Base-by-base conservation (phyloP, 805 yeast species). In the Candida parachauliodes region DNA sequence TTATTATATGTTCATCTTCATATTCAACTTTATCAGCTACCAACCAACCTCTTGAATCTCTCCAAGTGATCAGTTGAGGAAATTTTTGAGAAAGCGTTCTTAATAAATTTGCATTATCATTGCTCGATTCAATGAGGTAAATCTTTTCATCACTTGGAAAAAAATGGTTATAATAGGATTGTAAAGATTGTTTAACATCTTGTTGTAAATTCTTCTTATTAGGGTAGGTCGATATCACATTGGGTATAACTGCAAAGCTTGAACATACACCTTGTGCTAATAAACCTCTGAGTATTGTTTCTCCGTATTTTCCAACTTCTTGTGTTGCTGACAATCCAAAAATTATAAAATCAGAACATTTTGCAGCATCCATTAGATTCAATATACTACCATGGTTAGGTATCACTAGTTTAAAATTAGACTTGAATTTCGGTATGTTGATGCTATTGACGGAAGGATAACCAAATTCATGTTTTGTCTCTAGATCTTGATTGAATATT, bases 241-340 rank as follows among this genome's bases (percentile, higher is more conserved):
- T 87, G 6, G 93, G 78, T 19, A 89, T 76, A 8, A 86, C 87
- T 20, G 94, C 93, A 39, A 83, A 65, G 1, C 80, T 81, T 3
- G 88, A 77, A 0, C 95, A 82, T 10, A 89, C 83, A 69, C 98
- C 98, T 65, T 94, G 98, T 10, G 89, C 75, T 52, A 86, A 88
- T 24, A 89, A 73, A 2, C 96, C 86, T 61, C 98, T 79, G 40
- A 93, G 70, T 20, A 89, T 78, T 52, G 87, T 89, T 62, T 93
- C 98, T 34, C 98, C 98, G 50, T 78, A 76, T 27, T 72, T 74
- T 47, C 83, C 88, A 37, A 91, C 91, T 63, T 93, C 98, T 34
- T 79, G 76, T 14, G 76, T 68, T 6, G 96, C 95, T 40, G 96
- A 87, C 28, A 93, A 66, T n/a, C 89, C 94, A 58, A 93, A 84